Evolutionary conservation across 2,329 filamentous ascomycete genomes (phyloP), one percentile per base, ranked within the genome.

Genomic region (Raffaelea deltoideospora): DNA sequence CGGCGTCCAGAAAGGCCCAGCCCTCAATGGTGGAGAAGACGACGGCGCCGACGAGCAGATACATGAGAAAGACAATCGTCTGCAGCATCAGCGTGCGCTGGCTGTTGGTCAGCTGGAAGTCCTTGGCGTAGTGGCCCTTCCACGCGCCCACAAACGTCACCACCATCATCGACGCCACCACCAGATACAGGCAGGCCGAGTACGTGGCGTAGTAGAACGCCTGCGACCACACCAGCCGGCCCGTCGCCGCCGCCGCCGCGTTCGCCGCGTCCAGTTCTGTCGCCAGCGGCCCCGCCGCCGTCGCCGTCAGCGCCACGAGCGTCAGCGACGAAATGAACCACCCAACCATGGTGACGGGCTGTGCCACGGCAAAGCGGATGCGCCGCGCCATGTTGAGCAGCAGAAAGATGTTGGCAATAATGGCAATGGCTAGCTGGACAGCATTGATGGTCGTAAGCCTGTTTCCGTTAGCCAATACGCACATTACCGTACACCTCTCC

Each of bases 71-170:
- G 38, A 81, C 62, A 56, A 92, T 92, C 2, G 85, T 93, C 56
- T 95, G 87, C 21, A 94, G 59, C 64, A 95, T 94, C 18, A 95
- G 61, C 0, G 84, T 94, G 10, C 87, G 72, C 54, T 95, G 87
- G 42, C 79, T 79, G 37, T 77, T 72, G 0, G 80, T 87, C 19
- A 94, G 64, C 45, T 69, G 63, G 46, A 94, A 94, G 48, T 85
- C 77, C 46, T 83, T 79, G 7, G 69, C 68, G 48, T 93, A 94
- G 46, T 83, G 79, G 2, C 64, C 63, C 0, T 51, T 48, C 14
- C 73, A 70, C 33, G 86, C 87, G 9, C 85, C 85, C 38, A 77
- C 67, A 59, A 88, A 84, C 18, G 88, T 94, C 38, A 84, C 56
- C 45, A 79, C 69, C 55, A 94, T 75, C 27, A 92, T 66, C 32